A percentile compares a stretch with the other conserved stretches of the same genome.
Evolutionary conservation across 805 yeast genomes (phyloP).

Genomic region (Candida andamanensis): DNA sequence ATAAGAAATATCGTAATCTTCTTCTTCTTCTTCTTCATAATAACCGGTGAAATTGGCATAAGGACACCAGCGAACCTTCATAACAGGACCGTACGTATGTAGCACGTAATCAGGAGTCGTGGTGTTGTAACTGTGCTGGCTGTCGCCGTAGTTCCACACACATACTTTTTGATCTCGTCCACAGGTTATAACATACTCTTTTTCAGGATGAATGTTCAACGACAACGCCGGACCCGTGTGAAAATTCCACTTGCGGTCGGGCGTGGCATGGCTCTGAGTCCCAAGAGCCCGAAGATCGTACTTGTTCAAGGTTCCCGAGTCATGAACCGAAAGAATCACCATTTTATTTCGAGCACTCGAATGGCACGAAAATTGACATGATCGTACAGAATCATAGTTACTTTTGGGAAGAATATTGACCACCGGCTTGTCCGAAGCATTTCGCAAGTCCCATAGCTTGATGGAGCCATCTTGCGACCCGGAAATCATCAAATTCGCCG

Average conservation of each 20-base stretch:
- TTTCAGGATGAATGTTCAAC: constrained; percentile 81
- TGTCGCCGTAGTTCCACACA: constrained; percentile 55
- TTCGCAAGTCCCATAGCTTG: constrained; percentile 68
- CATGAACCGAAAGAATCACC: constrained; percentile 72
- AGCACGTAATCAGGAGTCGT: constrained; percentile 63
- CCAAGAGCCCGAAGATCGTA: constrained; percentile 65
- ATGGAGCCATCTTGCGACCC: constrained; percentile 82
- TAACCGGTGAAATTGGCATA: constrained; percentile 15
- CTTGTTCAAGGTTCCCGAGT: constrained; percentile 79
- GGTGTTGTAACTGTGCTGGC: constrained; percentile 7
- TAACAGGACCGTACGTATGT: constrained; percentile 71
- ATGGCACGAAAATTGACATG: constrained; percentile 50
- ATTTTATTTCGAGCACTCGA: constrained; percentile 40
- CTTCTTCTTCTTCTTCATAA: too few relatives aligned
- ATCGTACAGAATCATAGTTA: constrained; percentile 65
- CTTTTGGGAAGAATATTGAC: constrained; percentile 45
- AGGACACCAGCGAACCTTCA: constrained; percentile 63
- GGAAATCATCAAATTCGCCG: constrained; percentile 24
- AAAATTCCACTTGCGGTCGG: constrained; percentile 78
- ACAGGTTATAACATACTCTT: constrained; percentile 81
- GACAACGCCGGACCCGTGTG: constrained; percentile 90
- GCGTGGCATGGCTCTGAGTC: constrained; percentile 22
- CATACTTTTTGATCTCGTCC: constrained; percentile 86
- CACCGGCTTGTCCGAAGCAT: constrained; percentile 41
- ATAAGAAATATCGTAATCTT: constrained; percentile 8